phyloP scores from a whole-genome alignment of 78 protist genomes.

The Dictyostelium firmibasis region DNA sequence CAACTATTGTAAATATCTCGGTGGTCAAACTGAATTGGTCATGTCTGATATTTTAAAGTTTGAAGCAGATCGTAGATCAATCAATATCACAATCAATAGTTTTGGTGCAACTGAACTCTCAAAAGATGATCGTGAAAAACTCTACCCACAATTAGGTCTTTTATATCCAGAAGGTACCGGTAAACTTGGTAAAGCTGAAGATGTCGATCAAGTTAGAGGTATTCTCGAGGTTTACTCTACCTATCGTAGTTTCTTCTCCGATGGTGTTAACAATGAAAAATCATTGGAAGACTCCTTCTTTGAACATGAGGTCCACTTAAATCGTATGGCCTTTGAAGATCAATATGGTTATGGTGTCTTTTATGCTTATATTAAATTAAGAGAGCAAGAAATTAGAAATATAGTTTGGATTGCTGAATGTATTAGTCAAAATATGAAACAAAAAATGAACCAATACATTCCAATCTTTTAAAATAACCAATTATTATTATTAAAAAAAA shows the following conservation, averaged over 20 bases:
- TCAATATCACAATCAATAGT: conserved; percentile 96
- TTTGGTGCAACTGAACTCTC: conserved; percentile 90
- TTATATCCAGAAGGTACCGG: conserved; percentile 93
- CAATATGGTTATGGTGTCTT: conserved; percentile 95
- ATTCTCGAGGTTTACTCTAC: conserved; percentile 81
- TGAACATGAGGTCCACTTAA: conserved; percentile 89
- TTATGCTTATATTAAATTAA: conserved; percentile 92
- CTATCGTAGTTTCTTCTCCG: conserved; percentile 90
- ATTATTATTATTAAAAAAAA: not conserved
- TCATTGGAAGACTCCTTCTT: conserved; percentile 95
- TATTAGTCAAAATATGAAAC: conserved; percentile 93
- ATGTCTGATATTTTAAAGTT: conserved; percentile 93
- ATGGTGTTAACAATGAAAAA: conserved; percentile 54
- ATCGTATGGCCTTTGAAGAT: conserved; percentile 88
- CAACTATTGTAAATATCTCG: conserved; percentile 86
- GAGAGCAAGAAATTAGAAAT: conserved; percentile 98
- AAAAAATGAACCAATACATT: conserved; percentile 88
- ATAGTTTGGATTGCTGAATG: conserved; percentile 99
- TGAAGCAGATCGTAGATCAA: conserved; percentile 98
- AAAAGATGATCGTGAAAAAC: conserved; percentile 89
- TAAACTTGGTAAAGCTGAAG: conserved; percentile 88
- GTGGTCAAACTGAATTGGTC: conserved; percentile 91
- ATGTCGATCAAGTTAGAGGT: conserved; percentile 86
- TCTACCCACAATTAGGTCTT: conserved; percentile 90
- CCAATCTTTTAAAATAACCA: conserved; percentile 82